phyloP scores from a whole-genome alignment of 2,329 filamentous ascomycete species.

The Lachnellula occidentalis region DNA sequence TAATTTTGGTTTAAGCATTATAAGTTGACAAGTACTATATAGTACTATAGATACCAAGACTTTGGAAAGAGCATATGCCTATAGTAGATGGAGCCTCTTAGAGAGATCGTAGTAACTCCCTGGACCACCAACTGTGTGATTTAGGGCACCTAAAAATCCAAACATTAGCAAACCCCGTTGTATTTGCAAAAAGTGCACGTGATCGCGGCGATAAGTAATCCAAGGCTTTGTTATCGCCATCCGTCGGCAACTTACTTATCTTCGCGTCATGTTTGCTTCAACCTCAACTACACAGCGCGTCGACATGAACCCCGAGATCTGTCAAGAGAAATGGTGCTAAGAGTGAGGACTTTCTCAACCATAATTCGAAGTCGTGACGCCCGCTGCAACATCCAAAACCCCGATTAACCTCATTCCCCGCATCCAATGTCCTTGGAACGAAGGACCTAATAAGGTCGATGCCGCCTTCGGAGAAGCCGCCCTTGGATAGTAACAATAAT shows the following conservation, averaged over 20 bases:
- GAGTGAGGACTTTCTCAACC: neutral
- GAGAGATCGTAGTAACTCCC: neutral
- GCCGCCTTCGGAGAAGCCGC: constrained; percentile 24
- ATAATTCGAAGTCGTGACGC: neutral
- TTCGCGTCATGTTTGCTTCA: neutral
- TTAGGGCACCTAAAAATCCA: neutral
- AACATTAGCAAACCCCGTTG: too few relatives aligned
- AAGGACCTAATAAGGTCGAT: constrained; percentile 26
- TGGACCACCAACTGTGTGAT: neutral
- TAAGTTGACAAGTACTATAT: too few relatives aligned
- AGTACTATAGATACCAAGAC: neutral
- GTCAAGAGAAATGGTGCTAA: neutral
- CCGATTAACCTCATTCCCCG: neutral
- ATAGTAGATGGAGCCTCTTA: neutral
- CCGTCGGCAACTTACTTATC: neutral
- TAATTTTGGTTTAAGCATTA: too few relatives aligned
- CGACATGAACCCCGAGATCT: neutral
- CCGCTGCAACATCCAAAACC: neutral
- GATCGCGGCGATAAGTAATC: neutral
- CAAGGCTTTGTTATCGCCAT: neutral
- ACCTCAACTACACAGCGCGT: neutral
- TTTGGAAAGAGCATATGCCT: neutral
- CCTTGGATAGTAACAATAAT: constrained; percentile 18
- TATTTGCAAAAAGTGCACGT: too few relatives aligned
- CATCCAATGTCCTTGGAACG: constrained; percentile 22